phyloP scores from a whole-genome alignment of 2,329 filamentous ascomycete species.

The Davidsoniella neocaledoniae region DNA sequence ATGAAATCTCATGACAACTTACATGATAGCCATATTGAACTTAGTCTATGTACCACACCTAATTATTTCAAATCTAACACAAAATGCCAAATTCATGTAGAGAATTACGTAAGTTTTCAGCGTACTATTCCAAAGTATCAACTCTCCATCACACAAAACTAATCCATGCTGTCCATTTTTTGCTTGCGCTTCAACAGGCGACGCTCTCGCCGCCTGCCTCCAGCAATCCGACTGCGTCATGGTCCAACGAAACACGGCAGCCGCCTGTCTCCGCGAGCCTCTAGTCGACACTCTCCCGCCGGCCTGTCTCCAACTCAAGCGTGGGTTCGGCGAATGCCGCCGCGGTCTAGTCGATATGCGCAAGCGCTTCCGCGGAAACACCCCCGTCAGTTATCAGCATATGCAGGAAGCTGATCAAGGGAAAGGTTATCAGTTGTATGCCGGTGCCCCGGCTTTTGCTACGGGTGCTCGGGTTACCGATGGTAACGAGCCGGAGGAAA shows the following conservation, averaged over 20 bases:
- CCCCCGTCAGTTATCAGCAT: slow-evolving; percentile 53
- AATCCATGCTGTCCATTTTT: background rate
- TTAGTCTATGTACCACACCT: slow-evolving; percentile 9
- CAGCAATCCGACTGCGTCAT: slow-evolving; percentile 95
- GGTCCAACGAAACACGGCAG: slow-evolving; percentile 69
- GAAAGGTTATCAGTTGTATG: slow-evolving; percentile 57
- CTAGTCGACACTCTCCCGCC: slow-evolving; percentile 67
- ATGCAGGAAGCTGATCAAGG: slow-evolving; percentile 44
- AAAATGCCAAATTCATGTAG: slow-evolving; percentile 90
- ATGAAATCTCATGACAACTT: too few relatives aligned
- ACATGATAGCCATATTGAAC: too few relatives aligned
- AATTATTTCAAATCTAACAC: slow-evolving; percentile 7
- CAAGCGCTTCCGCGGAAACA: slow-evolving; percentile 90
- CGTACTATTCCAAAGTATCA: background rate
- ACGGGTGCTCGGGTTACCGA: slow-evolving; percentile 47
- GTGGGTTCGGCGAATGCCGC: slow-evolving; percentile 87
- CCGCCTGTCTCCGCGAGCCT: slow-evolving; percentile 75
- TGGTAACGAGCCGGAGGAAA: slow-evolving; percentile 45
- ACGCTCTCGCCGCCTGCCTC: slow-evolving; percentile 83
- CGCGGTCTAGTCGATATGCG: slow-evolving; percentile 97
- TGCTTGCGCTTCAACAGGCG: slow-evolving; percentile 38
- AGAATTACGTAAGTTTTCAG: slow-evolving; percentile 65
- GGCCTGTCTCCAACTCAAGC: slow-evolving; percentile 83
- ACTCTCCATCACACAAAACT: slow-evolving; percentile 6
- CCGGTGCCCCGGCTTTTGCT: slow-evolving; percentile 53